Percentiles rank a stretch among this genome's conserved stretches.
These are phyloP conservation scores for Aspergillus mulundensis DNA, from an alignment of 495 filamentous ascomycete genomes.

Conservation along the genomic window DNA sequence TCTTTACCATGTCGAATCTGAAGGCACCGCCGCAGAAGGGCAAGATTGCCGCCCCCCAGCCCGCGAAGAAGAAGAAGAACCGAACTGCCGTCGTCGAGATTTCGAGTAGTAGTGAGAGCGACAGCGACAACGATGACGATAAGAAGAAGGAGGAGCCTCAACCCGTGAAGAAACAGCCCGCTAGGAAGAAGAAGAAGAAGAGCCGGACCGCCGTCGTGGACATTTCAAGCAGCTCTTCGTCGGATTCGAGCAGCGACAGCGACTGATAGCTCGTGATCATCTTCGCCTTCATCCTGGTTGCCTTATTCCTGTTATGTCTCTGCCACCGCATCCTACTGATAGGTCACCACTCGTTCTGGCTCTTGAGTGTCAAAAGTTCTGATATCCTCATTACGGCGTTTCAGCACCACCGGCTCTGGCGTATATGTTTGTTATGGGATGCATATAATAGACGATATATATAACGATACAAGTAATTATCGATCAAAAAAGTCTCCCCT, in stretches of 20 bases:
- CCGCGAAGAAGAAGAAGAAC: conserved; percentile 54
- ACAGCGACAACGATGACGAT: conserved; percentile 25
- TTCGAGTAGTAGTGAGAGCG: conserved; percentile 45
- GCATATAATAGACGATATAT: neutral
- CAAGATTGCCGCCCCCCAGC: conserved; percentile 23
- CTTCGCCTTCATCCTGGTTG: conserved; percentile 9
- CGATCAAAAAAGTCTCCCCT: neutral
- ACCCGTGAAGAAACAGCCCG: neutral
- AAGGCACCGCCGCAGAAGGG: conserved; percentile 21
- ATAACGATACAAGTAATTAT: neutral
- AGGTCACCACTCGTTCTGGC: conserved; percentile 9
- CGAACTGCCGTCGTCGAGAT: conserved; percentile 43
- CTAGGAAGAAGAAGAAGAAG: conserved; percentile 9
- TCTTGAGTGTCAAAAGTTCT: conserved; percentile 4
- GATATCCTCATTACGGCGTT: conserved; percentile 4
- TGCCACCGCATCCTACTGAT: neutral
- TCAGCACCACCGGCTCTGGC: neutral
- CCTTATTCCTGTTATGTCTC: neutral
- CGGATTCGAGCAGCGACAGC: conserved; percentile 19
- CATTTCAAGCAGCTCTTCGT: conserved; percentile 35
- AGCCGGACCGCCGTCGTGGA: conserved; percentile 38
- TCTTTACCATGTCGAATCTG: conserved; percentile 30
- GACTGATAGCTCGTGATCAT: conserved; percentile 18
- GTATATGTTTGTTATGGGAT: neutral
- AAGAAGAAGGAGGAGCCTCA: conserved; percentile 1